Evolutionary conservation across 2,329 filamentous ascomycete genomes (phyloP).

Genomic region (Diplodia seriata): DNA sequence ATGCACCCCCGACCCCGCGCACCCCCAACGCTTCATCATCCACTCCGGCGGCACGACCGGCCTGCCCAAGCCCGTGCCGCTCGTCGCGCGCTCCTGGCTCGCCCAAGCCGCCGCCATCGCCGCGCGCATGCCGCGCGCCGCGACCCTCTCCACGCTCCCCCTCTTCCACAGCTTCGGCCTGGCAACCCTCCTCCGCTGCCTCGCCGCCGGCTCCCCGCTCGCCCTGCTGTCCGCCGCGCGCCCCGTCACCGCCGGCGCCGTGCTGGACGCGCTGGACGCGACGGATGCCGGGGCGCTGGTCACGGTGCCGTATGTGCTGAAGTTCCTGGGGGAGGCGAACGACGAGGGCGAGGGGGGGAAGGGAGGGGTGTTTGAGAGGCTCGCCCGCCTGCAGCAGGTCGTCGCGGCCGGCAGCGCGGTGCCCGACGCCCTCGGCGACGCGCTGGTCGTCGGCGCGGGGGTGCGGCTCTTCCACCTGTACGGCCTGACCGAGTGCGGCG

Average conservation of each 20-base stretch:
- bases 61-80: slow-evolving; percentile 57
- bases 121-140: slow-evolving; percentile 17
- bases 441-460: slow-evolving; percentile 41
- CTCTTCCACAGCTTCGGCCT: slow-evolving; percentile 32
- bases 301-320: slow-evolving; percentile 70
- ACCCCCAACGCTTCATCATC: slow-evolving; percentile 28
- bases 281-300: slow-evolving; percentile 54
- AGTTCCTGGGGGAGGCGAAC: slow-evolving; percentile 65
- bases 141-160: slow-evolving; percentile 15
- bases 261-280: background rate
- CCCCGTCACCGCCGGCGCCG: slow-evolving; percentile 17
- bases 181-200: slow-evolving; percentile 11
- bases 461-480: slow-evolving; percentile 59
- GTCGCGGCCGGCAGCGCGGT: slow-evolving; percentile 65
- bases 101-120: slow-evolving; percentile 26
- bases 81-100: slow-evolving; percentile 9
- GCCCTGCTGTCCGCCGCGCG: slow-evolving; percentile 18
- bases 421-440: slow-evolving; percentile 65
- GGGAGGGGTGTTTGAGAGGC: slow-evolving; percentile 43
- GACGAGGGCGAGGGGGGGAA: slow-evolving; percentile 56
- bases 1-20: background rate
- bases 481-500: slow-evolving; percentile 62
- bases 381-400: slow-evolving; percentile 59
- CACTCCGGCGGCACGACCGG: slow-evolving; percentile 65
- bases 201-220: slow-evolving; percentile 8